Conservation (phyloP, 176 grass and related monocot genomes). For the Aegilops tauschii region DNA sequence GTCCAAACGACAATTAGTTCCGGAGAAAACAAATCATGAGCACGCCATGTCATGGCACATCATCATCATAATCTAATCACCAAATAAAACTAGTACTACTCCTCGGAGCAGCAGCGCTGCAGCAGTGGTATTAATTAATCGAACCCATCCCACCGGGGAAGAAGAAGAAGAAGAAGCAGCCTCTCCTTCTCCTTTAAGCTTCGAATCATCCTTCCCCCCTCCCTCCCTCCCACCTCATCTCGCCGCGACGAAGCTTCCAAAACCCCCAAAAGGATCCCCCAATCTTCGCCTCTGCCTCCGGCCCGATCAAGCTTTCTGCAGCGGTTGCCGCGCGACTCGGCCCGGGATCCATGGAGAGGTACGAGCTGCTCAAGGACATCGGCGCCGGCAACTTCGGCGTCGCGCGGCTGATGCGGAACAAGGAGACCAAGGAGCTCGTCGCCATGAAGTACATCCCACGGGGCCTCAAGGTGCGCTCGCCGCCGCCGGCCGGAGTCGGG, state of each 20-base stretch:
- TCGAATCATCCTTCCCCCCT: slow-evolving; percentile 39
- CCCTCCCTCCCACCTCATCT: not conserved
- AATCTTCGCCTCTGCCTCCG: not conserved
- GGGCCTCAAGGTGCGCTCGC: slow-evolving; percentile 51
- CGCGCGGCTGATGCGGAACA: slow-evolving; percentile 79
- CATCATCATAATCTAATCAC: slow-evolving; percentile 25
- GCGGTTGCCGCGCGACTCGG: no score
- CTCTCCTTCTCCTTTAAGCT: slow-evolving; percentile 36
- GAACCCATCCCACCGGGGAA: slow-evolving; percentile 7
- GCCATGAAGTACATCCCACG: slow-evolving; percentile 94
- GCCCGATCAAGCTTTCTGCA: not conserved
- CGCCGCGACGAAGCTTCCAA: not conserved
- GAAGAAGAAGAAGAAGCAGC: not conserved
- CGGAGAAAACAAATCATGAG: not conserved
- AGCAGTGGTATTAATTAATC: slow-evolving; percentile 3
- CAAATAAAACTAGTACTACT: slow-evolving; percentile 11
- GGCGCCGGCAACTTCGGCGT: slow-evolving; percentile 87
- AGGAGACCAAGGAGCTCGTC: slow-evolving; percentile 91
- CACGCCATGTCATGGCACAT: not conserved
- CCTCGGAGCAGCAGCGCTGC: not conserved
- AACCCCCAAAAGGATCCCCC: slow-evolving; percentile 1
- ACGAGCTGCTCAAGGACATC: slow-evolving; percentile 97
- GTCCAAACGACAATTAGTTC: not conserved
- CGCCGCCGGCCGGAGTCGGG: not conserved
- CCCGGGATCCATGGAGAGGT: slow-evolving; percentile 73